These are phyloP conservation scores for Aureobasidium zeae DNA, from an alignment of 2,329 filamentous ascomycete genomes.

Conservation along the genomic window DNA sequence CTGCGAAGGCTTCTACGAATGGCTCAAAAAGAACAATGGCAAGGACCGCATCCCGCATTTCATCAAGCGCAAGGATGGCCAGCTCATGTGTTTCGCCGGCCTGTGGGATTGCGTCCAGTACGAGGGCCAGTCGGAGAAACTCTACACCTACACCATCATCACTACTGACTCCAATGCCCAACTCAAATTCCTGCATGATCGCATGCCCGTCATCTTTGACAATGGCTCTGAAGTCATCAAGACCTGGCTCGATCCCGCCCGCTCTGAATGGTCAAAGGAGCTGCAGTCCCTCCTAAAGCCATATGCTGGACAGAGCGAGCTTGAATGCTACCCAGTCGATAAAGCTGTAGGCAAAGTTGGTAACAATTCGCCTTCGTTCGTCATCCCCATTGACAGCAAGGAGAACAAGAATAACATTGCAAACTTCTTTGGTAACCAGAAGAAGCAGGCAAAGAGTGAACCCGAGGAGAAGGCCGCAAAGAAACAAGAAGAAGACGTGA, in stretches of 20 bases:
- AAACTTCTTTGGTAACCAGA: slow-evolving; percentile 71
- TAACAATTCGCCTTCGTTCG: slow-evolving; percentile 75
- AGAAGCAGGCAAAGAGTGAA: slow-evolving; percentile 29
- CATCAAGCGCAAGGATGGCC: slow-evolving; percentile 69
- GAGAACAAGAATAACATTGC: slow-evolving; percentile 91
- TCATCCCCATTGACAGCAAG: slow-evolving; percentile 71
- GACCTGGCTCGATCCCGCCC: slow-evolving; percentile 68
- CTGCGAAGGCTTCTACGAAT: slow-evolving; percentile 92
- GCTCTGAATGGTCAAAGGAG: slow-evolving; percentile 64
- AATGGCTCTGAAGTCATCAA: slow-evolving; percentile 60
- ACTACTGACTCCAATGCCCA: slow-evolving; percentile 80
- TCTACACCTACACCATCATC: slow-evolving; percentile 88
- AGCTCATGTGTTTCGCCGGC: slow-evolving; percentile 80
- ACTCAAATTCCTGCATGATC: slow-evolving; percentile 77
- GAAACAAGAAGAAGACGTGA: slow-evolving; percentile 25
- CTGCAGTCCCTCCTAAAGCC: slow-evolving; percentile 73
- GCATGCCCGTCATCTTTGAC: slow-evolving; percentile 91
- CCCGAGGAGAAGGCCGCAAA: slow-evolving; percentile 27
- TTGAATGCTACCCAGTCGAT: slow-evolving; percentile 78
- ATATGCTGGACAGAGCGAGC: slow-evolving; percentile 61
- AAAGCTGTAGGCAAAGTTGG: slow-evolving; percentile 92
- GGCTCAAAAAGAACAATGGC: slow-evolving; percentile 68
- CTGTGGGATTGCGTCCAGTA: slow-evolving; percentile 84
- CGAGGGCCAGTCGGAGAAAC: slow-evolving; percentile 59
- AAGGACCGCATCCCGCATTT: slow-evolving; percentile 82